phyloP scores from a whole-genome alignment of 2,329 filamentous ascomycete genomes.

The Albifimbria verrucaria region DNA sequence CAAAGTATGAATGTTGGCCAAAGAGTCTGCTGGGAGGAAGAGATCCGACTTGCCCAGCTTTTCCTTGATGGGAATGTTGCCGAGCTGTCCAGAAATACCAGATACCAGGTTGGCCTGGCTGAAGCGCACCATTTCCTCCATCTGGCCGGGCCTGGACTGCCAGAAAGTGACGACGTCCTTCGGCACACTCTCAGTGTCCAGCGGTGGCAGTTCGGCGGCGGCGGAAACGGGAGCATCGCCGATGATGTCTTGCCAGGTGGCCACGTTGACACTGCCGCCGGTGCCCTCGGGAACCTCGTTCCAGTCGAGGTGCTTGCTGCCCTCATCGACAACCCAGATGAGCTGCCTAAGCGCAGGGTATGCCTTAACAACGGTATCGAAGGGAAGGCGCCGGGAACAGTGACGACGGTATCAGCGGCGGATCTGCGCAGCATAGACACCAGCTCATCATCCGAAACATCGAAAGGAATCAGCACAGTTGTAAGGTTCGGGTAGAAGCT shows the following conservation, averaged over 20 bases:
- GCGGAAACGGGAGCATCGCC: slow-evolving; percentile 61
- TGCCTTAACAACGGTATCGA: slow-evolving; percentile 66
- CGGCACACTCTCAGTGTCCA: slow-evolving; percentile 51
- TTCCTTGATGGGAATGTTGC: slow-evolving; percentile 71
- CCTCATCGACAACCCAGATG: slow-evolving; percentile 90
- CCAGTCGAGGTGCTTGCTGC: slow-evolving; percentile 93
- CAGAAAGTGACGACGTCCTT: slow-evolving; percentile 65
- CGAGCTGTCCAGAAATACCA: slow-evolving; percentile 75
- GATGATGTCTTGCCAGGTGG: slow-evolving; percentile 91
- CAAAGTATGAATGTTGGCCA: slow-evolving; percentile 77
- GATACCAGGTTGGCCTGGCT: slow-evolving; percentile 81
- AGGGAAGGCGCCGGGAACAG: slow-evolving; percentile 84
- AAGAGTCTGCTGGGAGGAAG: slow-evolving; percentile 78
- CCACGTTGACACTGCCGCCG: slow-evolving; percentile 71
- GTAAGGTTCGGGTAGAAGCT: slow-evolving; percentile 80
- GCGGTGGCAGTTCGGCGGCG: slow-evolving; percentile 61
- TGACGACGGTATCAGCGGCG: slow-evolving; percentile 77
- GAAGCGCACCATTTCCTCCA: slow-evolving; percentile 75
- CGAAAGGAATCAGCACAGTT: slow-evolving; percentile 80
- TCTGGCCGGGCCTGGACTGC: slow-evolving; percentile 48
- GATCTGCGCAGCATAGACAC: slow-evolving; percentile 69
- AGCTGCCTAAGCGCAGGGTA: slow-evolving; percentile 72
- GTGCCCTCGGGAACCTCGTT: slow-evolving; percentile 79
- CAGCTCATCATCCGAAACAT: slow-evolving; percentile 66
- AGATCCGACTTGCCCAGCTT: slow-evolving; percentile 72